Base-by-base conservation (phyloP, 2,329 filamentous ascomycete genomes). In the Plectosphaerella plurivora region DNA sequence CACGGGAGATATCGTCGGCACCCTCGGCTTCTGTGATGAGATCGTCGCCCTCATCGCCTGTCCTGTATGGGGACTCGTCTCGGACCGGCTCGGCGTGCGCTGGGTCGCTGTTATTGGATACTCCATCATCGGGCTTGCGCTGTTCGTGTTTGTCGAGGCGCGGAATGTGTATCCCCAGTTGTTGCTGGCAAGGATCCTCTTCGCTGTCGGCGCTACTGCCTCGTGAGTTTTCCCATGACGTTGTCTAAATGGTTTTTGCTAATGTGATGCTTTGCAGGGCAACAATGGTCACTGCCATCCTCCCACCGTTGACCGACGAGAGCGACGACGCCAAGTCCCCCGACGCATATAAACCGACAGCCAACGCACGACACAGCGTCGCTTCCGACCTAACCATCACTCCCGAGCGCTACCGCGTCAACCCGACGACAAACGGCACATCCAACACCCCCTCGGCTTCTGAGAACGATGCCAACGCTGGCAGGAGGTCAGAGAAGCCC, bases 211-310 rank as follows among this genome's bases (percentile, higher is more conserved):
- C 22, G 94, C 89, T 18, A 91, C 92, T n/a, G 94, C 93, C 20
- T 85, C 89, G 78, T 92, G 65, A 72, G 79, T 68, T 22, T 12
- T 45, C 22, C 22, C 25, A 18, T 5, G 20, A 28, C 39, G 37
- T 22, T 6, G n/a, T 24, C 33, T 6, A 25, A n/a, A 41, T 16
- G 22, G 36, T n/a, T 11, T 9, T 33, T 5, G 46, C 51, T 41
- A 16, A 20, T 50, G 24, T 24, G 4, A 18, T 28, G 46, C 9
- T 28, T 11, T 55, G 11, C 51, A 84, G 81, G 5, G 81, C 91
- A 14, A 97, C 94, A 1, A 99, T 99, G 94, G 94, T 99, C 18
- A 97, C 94, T 9, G 94, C 94, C 4, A 91, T 96, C 45, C 77
- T 99, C 22, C 94, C 94, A 1, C 86, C 81, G 11, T 70, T 87